Evolutionary conservation across 768 basidiomycete species (phyloP).

Genomic region (Lanmaoa rubissima): DNA sequence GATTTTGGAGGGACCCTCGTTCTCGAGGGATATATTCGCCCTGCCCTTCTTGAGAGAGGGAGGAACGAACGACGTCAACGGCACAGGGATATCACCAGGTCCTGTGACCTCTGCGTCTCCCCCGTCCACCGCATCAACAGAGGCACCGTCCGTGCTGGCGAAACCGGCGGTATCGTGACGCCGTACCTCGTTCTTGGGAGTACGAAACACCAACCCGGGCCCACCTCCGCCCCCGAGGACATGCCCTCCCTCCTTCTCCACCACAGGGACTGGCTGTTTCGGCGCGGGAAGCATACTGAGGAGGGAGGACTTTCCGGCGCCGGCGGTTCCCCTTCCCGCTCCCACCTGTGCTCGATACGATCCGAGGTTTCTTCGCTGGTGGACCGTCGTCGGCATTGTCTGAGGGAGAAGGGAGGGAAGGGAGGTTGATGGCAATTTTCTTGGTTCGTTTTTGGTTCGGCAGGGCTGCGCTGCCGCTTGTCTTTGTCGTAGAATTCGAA

Average conservation of each 20-base stretch:
- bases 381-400: slow-evolving; percentile 51
- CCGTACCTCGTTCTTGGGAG: slow-evolving; percentile 21
- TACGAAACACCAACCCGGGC: slow-evolving; percentile 60
- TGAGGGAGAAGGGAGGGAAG: slow-evolving; percentile 29
- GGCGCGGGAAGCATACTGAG: slow-evolving; percentile 76
- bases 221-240: slow-evolving; percentile 65
- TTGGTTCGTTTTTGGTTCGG: slow-evolving; percentile 43
- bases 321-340: slow-evolving; percentile 25
- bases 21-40: slow-evolving; percentile 56
- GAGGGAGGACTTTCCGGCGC: slow-evolving; percentile 59
- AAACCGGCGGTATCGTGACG: slow-evolving; percentile 12
- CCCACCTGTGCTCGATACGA: slow-evolving; percentile 39
- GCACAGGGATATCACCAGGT: not conserved
- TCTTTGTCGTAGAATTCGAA: not conserved
- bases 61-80: slow-evolving; percentile 54
- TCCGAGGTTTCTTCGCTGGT: slow-evolving; percentile 56
- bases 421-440: slow-evolving; percentile 42
- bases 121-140: slow-evolving; percentile 19
- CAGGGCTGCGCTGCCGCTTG: slow-evolving; percentile 13
- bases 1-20: slow-evolving; percentile 19
- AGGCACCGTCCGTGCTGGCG: slow-evolving; percentile 24
- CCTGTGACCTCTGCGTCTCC: not conserved
- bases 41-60: slow-evolving; percentile 58
- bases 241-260: slow-evolving; percentile 41
- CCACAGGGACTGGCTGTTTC: slow-evolving; percentile 48